Evolutionary conservation across 805 yeast genomes (phyloP).

Genomic region (Zygoascus biomembranicola): DNA sequence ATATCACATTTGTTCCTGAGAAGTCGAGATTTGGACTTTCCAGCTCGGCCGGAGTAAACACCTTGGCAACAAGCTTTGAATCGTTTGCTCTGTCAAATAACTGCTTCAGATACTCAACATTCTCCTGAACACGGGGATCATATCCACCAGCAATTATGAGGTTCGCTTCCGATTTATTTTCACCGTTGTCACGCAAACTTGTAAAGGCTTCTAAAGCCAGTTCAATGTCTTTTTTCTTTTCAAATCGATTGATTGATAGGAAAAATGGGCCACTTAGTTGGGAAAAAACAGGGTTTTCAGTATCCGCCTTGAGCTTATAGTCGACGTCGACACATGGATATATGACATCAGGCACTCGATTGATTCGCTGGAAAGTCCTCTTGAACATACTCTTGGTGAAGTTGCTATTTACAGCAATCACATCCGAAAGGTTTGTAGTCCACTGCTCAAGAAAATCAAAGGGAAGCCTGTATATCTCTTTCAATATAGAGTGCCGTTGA

Average conservation of each 20-base stretch:
- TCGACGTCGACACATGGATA: slow-evolving; percentile 71
- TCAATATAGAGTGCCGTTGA: slow-evolving; percentile 43
- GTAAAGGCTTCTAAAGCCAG: slow-evolving; percentile 65
- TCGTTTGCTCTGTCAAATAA: slow-evolving; percentile 42
- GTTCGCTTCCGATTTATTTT: neutral
- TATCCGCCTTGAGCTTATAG: slow-evolving; percentile 8
- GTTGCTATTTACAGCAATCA: slow-evolving; percentile 76
- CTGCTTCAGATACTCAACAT: slow-evolving; percentile 60
- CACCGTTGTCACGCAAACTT: slow-evolving; percentile 26
- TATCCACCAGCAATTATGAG: slow-evolving; percentile 87
- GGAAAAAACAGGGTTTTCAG: slow-evolving; percentile 9
- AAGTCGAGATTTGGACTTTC: neutral
- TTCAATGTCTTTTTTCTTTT: slow-evolving; percentile 71
- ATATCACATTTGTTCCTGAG: slow-evolving; percentile 42
- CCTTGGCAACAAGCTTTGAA: slow-evolving; percentile 38
- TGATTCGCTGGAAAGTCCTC: slow-evolving; percentile 43
- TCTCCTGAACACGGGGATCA: slow-evolving; percentile 67
- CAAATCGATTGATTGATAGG: slow-evolving; percentile 82
- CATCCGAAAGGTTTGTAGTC: slow-evolving; percentile 68
- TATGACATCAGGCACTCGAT: slow-evolving; percentile 44
- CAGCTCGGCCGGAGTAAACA: slow-evolving; percentile 26
- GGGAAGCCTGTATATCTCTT: slow-evolving; percentile 64
- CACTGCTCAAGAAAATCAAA: slow-evolving; percentile 81
- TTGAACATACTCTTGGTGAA: slow-evolving; percentile 70
- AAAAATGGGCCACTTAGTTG: slow-evolving; percentile 32